Evolutionary conservation across 2,329 filamentous ascomycete species (phyloP), one percentile per base, ranked within the genome.

Genomic region (Phialemonium atrogriseum): DNA sequence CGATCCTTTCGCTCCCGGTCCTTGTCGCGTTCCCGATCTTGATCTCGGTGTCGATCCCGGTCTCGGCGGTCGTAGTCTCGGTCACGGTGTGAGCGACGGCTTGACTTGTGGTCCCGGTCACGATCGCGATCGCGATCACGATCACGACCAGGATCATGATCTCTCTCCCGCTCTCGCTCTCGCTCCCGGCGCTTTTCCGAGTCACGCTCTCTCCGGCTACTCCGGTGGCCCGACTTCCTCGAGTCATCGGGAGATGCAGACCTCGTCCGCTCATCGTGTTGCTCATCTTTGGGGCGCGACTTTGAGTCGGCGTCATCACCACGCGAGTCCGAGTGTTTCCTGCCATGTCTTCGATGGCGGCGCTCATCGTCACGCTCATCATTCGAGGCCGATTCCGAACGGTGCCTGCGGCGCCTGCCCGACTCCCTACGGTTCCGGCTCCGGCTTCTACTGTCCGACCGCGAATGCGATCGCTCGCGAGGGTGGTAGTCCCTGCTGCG

Each of bases 161-260:
- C 53, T 13, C 51, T 49, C 8, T 61, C 60, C 8, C 55, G 43
- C 17, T 64, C 59, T 21, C 56, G 48, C n/a, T 69, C 63, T 7
- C 60, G 55, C 32, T 63, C 58, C 30, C 55, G 51, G 19, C 66
- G 59, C 34, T 58, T 59, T 24, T 60, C 55, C 24, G 48, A 43
- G 22, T 61, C 58, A 22, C 63, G 54, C 10, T 64, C 46, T 29
- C 42, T 48, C 7, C 46, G 69, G 31, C 72, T 77, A 43, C 75
- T 77, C 39, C 75, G 73, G 44, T 77, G 73, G 29, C 67, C 65
- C 6, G 72, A 68, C 33, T 68, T 58, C 41, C 68, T 73, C 22
- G 67, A 66, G 8, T 69, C 66, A 10, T 75, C 72, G 2, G 70
- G 72, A 3, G 83, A 85, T 5, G 68, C 66, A 5, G 81, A 84